Percentiles rank a stretch among this genome's conserved stretches.
Conservation (phyloP, 2,329 filamentous ascomycete species). For the Falciphora oryzae region DNA sequence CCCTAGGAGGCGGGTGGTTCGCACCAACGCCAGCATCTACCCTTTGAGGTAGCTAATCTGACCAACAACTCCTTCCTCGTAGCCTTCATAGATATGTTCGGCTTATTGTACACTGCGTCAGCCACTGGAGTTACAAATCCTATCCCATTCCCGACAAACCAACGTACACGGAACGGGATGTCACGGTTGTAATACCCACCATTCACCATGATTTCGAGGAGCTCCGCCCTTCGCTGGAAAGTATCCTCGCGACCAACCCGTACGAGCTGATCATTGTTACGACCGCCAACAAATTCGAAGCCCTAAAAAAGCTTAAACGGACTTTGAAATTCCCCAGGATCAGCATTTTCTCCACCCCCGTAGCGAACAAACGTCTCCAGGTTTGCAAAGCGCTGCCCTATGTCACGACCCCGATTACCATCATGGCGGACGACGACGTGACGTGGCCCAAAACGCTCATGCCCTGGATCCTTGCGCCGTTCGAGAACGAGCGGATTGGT, state of each 20-base stretch:
- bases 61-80: not conserved
- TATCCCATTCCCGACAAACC: slow-evolving; percentile 77
- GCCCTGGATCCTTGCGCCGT: slow-evolving; percentile 88
- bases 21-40: no score
- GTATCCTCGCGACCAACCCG: slow-evolving; percentile 65
- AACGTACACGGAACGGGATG: slow-evolving; percentile 73
- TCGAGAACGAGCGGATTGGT: slow-evolving; percentile 76
- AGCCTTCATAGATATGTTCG: slow-evolving; percentile 87
- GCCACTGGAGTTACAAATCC: slow-evolving; percentile 82
- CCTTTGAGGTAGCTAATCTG: no score
- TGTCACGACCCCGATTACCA: slow-evolving; percentile 75
- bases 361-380: slow-evolving; percentile 93
- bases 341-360: slow-evolving; percentile 67
- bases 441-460: slow-evolving; percentile 83
- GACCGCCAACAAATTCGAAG: slow-evolving; percentile 70
- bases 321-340: slow-evolving; percentile 57
- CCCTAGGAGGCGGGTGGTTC: no score
- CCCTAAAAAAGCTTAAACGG: slow-evolving; percentile 60
- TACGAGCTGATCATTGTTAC: slow-evolving; percentile 79
- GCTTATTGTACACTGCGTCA: slow-evolving; percentile 76
- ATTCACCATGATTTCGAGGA: slow-evolving; percentile 84
- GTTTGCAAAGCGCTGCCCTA: slow-evolving; percentile 86
- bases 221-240: slow-evolving; percentile 72
- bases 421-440: slow-evolving; percentile 95
- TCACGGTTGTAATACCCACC: slow-evolving; percentile 90